These are phyloP conservation scores for Physaria fendleri DNA, from an alignment of 345 rosid genomes.

Conservation along the genomic window DNA sequence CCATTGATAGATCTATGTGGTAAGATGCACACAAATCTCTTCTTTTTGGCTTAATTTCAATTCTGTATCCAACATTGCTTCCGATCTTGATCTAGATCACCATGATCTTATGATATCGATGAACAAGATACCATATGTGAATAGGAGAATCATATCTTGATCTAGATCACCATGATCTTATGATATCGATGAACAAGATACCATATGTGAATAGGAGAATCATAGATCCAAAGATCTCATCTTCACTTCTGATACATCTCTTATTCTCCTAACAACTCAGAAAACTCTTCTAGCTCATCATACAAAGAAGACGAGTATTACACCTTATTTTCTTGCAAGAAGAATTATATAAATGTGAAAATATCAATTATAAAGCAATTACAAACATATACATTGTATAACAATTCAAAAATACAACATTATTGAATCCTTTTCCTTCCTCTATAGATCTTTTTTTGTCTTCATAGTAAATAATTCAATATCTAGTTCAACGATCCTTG, in stretches of 20 bases:
- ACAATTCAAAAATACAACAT: slow-evolving; percentile 1
- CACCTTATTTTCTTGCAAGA: slow-evolving; percentile 1
- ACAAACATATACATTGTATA: slow-evolving; percentile 22
- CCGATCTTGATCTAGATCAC: background rate
- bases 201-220: no score
- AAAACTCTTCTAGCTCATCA: no score
- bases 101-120: no score
- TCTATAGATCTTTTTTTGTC: slow-evolving; percentile 9
- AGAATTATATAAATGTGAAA: slow-evolving; percentile 10
- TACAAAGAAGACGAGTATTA: no score
- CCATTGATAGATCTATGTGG: background rate
- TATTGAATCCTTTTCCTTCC: background rate
- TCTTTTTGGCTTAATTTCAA: background rate
- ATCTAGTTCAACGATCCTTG: slow-evolving; percentile 20
- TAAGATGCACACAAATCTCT: background rate
- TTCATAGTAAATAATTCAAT: slow-evolving; percentile 9
- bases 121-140: no score
- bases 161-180: no score
- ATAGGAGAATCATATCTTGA: no score
- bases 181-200: no score
- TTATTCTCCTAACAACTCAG: no score
- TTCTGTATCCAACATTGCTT: background rate
- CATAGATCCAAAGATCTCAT: no score
- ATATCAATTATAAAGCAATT: slow-evolving; percentile 6
- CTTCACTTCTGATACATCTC: no score